These are phyloP conservation scores for Limonium bicolor DNA, from an alignment of 148 eudicot species.

Conservation along the genomic window DNA sequence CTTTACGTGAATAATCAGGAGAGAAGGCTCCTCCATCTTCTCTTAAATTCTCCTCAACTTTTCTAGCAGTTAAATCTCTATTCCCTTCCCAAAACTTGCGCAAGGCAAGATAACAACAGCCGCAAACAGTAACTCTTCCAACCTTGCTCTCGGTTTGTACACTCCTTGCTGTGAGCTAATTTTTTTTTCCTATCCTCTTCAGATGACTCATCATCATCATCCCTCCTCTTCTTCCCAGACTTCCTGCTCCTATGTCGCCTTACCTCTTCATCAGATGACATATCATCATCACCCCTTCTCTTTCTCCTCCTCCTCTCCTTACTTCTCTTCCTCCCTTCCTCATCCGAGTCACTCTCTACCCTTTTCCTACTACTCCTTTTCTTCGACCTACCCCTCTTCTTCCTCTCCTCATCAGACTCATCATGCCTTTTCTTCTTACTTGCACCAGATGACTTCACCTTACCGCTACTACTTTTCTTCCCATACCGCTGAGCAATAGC, in stretches of 20 bases:
- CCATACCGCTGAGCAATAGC: constrained; percentile 46
- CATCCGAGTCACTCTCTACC: constrained; percentile 28
- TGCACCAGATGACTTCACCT: constrained; percentile 22
- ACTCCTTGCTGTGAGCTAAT: too few relatives aligned
- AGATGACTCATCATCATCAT: constrained; percentile 38
- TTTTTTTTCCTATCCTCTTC: constrained; percentile 40
- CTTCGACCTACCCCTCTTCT: constrained; percentile 50
- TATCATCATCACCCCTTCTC: too few relatives aligned
- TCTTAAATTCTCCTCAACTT: too few relatives aligned
- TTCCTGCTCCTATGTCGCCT: constrained; percentile 7
- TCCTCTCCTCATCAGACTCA: constrained; percentile 33
- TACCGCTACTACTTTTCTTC: constrained; percentile 32
- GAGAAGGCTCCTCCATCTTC: too few relatives aligned
- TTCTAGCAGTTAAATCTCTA: too few relatives aligned
- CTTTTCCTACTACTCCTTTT: constrained; percentile 39
- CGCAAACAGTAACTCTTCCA: too few relatives aligned
- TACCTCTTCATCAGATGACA: constrained; percentile 6
- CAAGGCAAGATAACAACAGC: too few relatives aligned
- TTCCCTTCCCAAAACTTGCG: too few relatives aligned
- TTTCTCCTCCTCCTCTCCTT: constrained; percentile 12
- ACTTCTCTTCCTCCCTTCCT: constrained; percentile 29
- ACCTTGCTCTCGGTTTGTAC: too few relatives aligned
- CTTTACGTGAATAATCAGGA: too few relatives aligned
- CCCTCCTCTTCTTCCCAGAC: constrained; percentile 26
- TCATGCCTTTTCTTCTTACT: constrained; percentile 28